Evolutionary conservation across 2,329 filamentous ascomycete species (phyloP).

Genomic region (Cladophialophora bantiana): DNA sequence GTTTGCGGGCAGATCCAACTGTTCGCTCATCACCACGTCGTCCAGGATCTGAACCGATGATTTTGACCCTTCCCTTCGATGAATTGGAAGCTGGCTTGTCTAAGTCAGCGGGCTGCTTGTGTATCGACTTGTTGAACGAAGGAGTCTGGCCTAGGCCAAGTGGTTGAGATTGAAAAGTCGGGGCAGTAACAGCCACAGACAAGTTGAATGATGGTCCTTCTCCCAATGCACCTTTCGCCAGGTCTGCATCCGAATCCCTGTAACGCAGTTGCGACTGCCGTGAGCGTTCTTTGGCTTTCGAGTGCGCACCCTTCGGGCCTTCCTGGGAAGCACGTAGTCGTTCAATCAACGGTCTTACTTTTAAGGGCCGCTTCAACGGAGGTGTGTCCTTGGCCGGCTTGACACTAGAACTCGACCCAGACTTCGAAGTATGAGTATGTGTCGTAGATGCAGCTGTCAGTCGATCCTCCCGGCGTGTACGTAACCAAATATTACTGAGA

Average conservation of each 20-base stretch:
- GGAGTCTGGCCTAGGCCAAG: background rate
- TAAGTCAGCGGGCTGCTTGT: background rate
- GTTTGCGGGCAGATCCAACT: background rate
- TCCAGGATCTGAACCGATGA: background rate
- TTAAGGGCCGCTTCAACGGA: background rate
- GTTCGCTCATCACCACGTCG: background rate
- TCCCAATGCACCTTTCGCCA: background rate
- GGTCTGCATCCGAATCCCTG: background rate
- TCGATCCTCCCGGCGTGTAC: background rate
- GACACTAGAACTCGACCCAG: background rate
- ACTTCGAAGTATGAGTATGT: background rate
- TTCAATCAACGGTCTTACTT: background rate
- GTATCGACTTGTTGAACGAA: background rate
- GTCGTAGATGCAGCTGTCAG: background rate
- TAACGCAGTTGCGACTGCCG: background rate
- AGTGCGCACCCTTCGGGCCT: background rate
- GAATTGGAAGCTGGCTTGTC: background rate
- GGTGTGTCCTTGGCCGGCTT: background rate
- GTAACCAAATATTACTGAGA: conserved; percentile 12
- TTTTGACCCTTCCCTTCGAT: background rate
- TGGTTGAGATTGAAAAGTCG: background rate
- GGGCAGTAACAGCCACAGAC: background rate
- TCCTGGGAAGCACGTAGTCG: conserved; percentile 22
- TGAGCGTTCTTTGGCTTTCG: background rate
- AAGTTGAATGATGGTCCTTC: background rate